Percentiles rank a stretch among this genome's conserved stretches.
phyloP scores from a whole-genome alignment of 176 grass and related monocot species.

The Oryza longistaminata region DNA sequence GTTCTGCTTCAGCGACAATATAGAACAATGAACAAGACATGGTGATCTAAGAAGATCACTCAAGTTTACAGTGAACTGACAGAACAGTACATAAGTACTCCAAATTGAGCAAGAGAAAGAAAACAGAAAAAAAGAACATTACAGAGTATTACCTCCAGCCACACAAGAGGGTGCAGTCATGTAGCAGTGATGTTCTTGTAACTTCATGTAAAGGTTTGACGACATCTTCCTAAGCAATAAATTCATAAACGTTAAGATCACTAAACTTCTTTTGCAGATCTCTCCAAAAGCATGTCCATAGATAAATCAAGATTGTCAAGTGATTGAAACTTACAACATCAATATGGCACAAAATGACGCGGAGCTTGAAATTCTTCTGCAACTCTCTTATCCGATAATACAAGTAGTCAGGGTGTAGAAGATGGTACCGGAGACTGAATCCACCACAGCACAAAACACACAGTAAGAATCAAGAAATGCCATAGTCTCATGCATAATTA shows the following conservation, averaged over 20 bases:
- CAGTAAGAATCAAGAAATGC: slow-evolving; percentile 16
- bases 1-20: not conserved
- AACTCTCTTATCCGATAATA: slow-evolving; percentile 94
- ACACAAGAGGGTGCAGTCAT: slow-evolving; percentile 95
- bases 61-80: not conserved
- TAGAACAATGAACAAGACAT: not conserved
- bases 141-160: slow-evolving; percentile 74
- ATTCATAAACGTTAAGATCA: slow-evolving; percentile 1
- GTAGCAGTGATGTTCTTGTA: slow-evolving; percentile 83
- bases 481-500: not conserved
- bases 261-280: not conserved
- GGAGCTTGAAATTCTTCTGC: slow-evolving; percentile 89
- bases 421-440: slow-evolving; percentile 90
- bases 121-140: slow-evolving; percentile 2
- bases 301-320: not conserved
- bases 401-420: slow-evolving; percentile 96
- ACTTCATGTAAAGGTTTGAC: slow-evolving; percentile 92
- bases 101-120: not conserved
- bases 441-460: slow-evolving; percentile 11
- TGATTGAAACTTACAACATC: slow-evolving; percentile 72
- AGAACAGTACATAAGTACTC: not conserved
- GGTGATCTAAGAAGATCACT: not conserved
- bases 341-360: slow-evolving; percentile 83
- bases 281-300: not conserved
- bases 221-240: slow-evolving; percentile 81